Percentiles rank a stretch among this genome's conserved stretches.
Evolutionary conservation across 2,329 filamentous ascomycete genomes (phyloP).

Genomic region (Cladobotryum mycophilum): DNA sequence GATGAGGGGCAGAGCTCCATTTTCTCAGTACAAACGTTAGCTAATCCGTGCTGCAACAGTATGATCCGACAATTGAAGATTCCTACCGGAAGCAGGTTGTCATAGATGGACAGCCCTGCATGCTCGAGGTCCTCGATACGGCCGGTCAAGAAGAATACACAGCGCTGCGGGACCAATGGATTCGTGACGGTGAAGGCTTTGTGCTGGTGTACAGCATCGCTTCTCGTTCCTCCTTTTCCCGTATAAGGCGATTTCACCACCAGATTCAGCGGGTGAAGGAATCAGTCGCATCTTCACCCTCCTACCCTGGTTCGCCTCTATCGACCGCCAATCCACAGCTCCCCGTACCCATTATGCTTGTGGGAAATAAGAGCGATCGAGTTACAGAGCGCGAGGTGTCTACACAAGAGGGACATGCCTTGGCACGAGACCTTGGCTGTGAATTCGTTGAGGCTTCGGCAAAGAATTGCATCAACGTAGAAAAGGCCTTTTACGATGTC

Average conservation of each 20-base stretch:
- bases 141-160: conserved; percentile 99
- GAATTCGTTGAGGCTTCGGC: conserved; percentile 96
- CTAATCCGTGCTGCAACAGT: conserved; percentile 40
- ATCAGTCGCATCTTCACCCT: conserved; percentile 69
- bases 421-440: conserved; percentile 87
- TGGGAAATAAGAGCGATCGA: conserved; percentile 97
- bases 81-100: conserved; percentile 85
- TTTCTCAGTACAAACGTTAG: conserved; percentile 1
- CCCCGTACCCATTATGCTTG: conserved; percentile 91
- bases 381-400: conserved; percentile 95
- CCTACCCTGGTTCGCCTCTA: conserved; percentile 69
- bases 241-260: conserved; percentile 92
- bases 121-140: conserved; percentile 95
- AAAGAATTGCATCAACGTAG: conserved; percentile 97
- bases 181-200: conserved; percentile 94
- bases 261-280: conserved; percentile 98
- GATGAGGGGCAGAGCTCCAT: conserved; percentile 8
- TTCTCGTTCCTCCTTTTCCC: conserved; percentile 86
- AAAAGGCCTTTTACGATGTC: conserved; percentile 97
- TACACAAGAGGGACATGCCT: conserved; percentile 86
- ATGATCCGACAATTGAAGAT: conserved; percentile 83
- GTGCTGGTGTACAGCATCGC: conserved; percentile 98
- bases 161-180: conserved; percentile 94
- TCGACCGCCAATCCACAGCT: conserved; percentile 52
- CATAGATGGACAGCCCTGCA: conserved; percentile 91